Evolutionary conservation across 176 grass and related monocot genomes (phyloP), one percentile per base, ranked within the genome.

Genomic region (Puccinellia tenuiflora): DNA sequence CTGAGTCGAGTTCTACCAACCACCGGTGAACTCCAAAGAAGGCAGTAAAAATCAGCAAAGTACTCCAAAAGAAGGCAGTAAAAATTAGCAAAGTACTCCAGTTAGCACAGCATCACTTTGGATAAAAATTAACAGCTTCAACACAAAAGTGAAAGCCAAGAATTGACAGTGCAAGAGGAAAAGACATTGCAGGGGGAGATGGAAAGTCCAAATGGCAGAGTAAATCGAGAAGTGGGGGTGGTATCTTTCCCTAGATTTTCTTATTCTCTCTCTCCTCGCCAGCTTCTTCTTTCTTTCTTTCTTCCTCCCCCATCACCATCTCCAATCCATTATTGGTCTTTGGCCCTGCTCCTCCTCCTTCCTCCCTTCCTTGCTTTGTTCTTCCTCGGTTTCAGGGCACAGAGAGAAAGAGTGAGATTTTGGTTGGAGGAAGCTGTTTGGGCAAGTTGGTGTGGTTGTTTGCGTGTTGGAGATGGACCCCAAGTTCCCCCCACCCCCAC

Each of bases 401-500:
- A 52, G 63, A 17, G 66, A 31, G 6, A 17, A 52, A 33, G 39
- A 52, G 55, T 7, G 31, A 24, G 25, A 9, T 61, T 85, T 85
- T 68, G 81, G 66, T 85, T 42, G 39, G 68, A 30, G n/a, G 72
- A 22, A 48, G 21, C 55, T 66, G 63, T 66, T 66, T 66, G 39
- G 24, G 65, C 26, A 72, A 25, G 82, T 81, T 62, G 78, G 88
- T 77, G 77, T 73, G 60, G 76, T 84, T 73, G 72, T 77, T 59
- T 63, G 69, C 43, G 40, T 72, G 69, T 26, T 38, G 60, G 76
- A 79, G 88, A 90, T 90, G 88, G 88, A 90, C 88, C 88, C 88
- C 85, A 90, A 90, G 79, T 90, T 90, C 50, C 80, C 88, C 84
- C 81, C 84, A 84, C 80, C 85, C 85, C 88, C 88, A 90, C 75